These are phyloP conservation scores for Globisporangium paroecandrum DNA, from an alignment of 352 stramenopile genomes.

Conservation along the genomic window DNA sequence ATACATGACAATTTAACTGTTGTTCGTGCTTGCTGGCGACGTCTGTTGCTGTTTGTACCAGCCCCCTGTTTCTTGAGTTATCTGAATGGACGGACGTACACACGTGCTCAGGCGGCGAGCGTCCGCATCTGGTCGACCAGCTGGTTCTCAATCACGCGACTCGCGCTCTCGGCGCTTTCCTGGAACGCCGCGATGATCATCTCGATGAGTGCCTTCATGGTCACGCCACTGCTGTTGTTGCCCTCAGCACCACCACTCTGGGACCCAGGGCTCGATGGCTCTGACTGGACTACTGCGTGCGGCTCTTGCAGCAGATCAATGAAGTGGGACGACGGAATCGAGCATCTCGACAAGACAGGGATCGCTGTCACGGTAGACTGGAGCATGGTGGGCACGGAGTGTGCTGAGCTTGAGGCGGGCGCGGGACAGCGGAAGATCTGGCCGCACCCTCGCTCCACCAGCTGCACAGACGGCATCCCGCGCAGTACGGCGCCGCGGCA, in stretches of 20 bases:
- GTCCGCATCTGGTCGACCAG: background rate
- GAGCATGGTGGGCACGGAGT: background rate
- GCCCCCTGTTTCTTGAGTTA: too few relatives aligned
- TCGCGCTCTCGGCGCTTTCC: background rate
- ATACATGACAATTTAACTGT: too few relatives aligned
- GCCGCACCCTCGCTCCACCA: background rate
- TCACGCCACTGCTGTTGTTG: too few relatives aligned
- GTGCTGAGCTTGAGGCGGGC: background rate
- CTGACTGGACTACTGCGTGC: too few relatives aligned
- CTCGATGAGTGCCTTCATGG: background rate
- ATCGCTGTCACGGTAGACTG: background rate
- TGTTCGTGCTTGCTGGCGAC: too few relatives aligned
- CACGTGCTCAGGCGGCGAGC: too few relatives aligned
- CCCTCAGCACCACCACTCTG: too few relatives aligned
- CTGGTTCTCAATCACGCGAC: background rate
- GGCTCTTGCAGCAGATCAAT: too few relatives aligned
- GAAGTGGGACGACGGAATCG: too few relatives aligned
- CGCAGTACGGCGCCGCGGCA: background rate
- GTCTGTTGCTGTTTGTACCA: too few relatives aligned
- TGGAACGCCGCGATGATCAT: background rate
- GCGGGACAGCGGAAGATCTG: background rate
- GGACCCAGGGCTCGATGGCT: too few relatives aligned
- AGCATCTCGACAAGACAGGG: background rate
- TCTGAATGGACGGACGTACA: too few relatives aligned
- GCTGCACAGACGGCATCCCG: background rate